Evolutionary conservation across 2,329 filamentous ascomycete species (phyloP).

Genomic region (Aspergillus latus): DNA sequence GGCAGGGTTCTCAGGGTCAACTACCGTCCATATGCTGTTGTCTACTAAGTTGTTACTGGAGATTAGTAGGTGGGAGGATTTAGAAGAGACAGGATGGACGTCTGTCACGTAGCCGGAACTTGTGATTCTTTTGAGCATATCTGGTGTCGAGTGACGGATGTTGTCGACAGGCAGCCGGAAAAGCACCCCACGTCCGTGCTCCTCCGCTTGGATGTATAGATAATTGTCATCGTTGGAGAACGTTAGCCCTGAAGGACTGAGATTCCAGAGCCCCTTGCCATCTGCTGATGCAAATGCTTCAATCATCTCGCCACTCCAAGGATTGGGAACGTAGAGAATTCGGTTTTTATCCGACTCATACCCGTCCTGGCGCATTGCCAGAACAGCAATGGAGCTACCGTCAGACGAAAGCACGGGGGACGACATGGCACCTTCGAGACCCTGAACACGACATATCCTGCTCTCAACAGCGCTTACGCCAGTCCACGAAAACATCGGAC

Average conservation of each 20-base stretch:
- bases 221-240: constrained; percentile 45
- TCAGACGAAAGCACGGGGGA: constrained; percentile 48
- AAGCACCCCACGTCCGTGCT: constrained; percentile 43
- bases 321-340: constrained; percentile 44
- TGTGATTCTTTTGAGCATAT: constrained; percentile 40
- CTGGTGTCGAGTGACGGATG: constrained; percentile 29
- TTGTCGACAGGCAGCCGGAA: constrained; percentile 41
- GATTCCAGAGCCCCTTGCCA: constrained; percentile 43
- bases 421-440: constrained; percentile 45
- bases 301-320: constrained; percentile 41
- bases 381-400: constrained; percentile 44
- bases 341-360: constrained; percentile 51
- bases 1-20: constrained; percentile 36
- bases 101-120: constrained; percentile 43
- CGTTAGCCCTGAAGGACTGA: constrained; percentile 42
- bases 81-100: constrained; percentile 35
- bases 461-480: constrained; percentile 33
- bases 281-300: constrained; percentile 41
- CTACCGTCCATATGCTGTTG: constrained; percentile 45
- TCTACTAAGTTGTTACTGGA: constrained; percentile 47
- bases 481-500: constrained; percentile 45
- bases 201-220: constrained; percentile 43
- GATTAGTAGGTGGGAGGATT: constrained; percentile 41
- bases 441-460: constrained; percentile 34
- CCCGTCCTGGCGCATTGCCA: constrained; percentile 47